Base-by-base conservation (phyloP, 129 eudicot genomes). In the Escallonia herrerae region DNA sequence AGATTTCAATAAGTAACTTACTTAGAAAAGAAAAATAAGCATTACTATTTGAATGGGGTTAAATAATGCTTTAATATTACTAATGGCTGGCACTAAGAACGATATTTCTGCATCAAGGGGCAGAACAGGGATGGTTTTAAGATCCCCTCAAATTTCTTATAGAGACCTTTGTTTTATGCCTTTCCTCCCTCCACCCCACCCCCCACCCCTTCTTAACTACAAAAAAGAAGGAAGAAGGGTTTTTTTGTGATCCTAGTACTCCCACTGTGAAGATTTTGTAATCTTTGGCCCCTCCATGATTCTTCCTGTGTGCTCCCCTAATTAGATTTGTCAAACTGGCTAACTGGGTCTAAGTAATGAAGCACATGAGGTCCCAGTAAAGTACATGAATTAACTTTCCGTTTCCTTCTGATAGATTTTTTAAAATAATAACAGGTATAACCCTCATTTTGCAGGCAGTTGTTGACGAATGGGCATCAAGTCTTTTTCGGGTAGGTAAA, bases 401-500 rank as follows among this genome's bases (percentile, higher is more conserved):
- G 11, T 38, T 54, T 45, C 15, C 10, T 53, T 84, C 6, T 48
- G 45, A 52, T 58, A 6, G 47, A 39, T 67, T 40, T 12, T 76
- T 58, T 57, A 54, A 53, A 56, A 58, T 48, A 22, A 51, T 63
- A 63, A 65, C 3, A 11, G 33, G 48, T 58, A 14, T 63, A 45
- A 8, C 6, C 57, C 59, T 72, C 60, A 50, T 65, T 81, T 58
- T 81, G 78, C 95, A 94, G 99, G 95, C 84, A 62, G 85, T 94
- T 54, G 86, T 94, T 69, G 99, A 94, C 73, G 99, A 94, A 84
- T 94, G 99, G 99, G 99, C 99, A 66, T 79, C 96, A 63, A 94
- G 99, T 75, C 97, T 94, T 72, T 94, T 94, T 59, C 95, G 99
- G 99, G 99, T 94, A 88, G 66, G 79, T 68, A 68, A 63, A 11